Evolutionary conservation across 2,329 filamentous ascomycete species (phyloP).

Genomic region (Aspergillus jensenii): DNA sequence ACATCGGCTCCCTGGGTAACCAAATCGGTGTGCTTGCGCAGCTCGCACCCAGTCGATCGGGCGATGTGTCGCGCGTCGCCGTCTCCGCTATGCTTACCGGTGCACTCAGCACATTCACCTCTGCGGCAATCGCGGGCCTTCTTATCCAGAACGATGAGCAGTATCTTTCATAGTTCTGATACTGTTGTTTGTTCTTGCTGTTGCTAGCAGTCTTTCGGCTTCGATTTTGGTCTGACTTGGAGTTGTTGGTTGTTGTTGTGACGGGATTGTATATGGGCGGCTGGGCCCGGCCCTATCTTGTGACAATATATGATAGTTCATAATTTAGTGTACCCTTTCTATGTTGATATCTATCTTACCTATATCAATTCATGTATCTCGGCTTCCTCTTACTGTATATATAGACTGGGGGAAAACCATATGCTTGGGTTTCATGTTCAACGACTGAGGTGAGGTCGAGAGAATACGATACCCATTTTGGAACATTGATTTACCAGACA

Average conservation of each 20-base stretch:
- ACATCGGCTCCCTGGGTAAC: slow-evolving; percentile 82
- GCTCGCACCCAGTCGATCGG: slow-evolving; percentile 70
- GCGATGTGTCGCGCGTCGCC: slow-evolving; percentile 74
- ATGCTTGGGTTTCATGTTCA: not conserved
- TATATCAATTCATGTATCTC: no score
- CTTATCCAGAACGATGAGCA: slow-evolving; percentile 59
- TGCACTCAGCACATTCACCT: slow-evolving; percentile 75
- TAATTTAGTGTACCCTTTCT: not conserved
- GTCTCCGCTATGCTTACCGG: slow-evolving; percentile 76
- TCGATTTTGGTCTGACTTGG: not conserved
- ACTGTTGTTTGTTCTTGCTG: no score
- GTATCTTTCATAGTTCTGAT: slow-evolving; percentile 5
- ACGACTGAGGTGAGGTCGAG: not conserved
- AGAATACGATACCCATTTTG: not conserved
- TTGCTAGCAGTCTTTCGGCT: no score
- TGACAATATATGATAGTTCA: not conserved
- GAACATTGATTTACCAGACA: not conserved
- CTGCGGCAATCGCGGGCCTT: slow-evolving; percentile 74
- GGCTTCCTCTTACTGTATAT: no score
- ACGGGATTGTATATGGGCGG: not conserved
- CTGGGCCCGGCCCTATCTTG: not conserved
- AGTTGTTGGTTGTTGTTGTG: not conserved
- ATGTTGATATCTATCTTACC: not conserved
- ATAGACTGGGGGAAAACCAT: no score
- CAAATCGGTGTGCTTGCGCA: slow-evolving; percentile 87